A percentile compares a stretch with the other conserved stretches of the same genome.
These are phyloP conservation scores for Phytophthora ramorum DNA, from an alignment of 352 stramenopile species.

Conservation along the genomic window DNA sequence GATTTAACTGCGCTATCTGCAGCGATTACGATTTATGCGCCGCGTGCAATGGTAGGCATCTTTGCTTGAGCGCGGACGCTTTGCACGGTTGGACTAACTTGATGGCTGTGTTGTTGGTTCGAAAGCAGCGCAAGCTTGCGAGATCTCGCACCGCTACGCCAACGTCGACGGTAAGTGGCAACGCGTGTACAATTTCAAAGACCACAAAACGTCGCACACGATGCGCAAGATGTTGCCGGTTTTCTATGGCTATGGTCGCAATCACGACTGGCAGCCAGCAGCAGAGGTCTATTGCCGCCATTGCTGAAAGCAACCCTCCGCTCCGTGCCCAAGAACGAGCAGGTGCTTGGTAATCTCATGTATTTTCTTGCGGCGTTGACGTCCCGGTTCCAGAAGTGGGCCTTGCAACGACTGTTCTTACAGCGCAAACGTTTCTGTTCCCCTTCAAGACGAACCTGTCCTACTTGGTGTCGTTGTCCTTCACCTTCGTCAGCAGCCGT, in stretches of 20 bases:
- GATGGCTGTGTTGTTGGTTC: constrained; percentile 17
- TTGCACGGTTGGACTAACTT: constrained; percentile 11
- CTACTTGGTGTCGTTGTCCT: no score
- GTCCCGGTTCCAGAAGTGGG: no score
- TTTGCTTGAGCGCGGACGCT: not conserved
- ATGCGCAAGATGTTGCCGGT: constrained; percentile 80
- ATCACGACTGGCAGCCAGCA: constrained; percentile 23
- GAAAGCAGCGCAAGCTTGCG: constrained; percentile 55
- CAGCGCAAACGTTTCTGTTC: no score
- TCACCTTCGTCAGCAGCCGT: no score
- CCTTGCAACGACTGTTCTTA: no score
- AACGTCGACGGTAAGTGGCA: constrained; percentile 87
- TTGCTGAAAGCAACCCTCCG: constrained; percentile 1
- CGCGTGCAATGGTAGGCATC: constrained; percentile 58
- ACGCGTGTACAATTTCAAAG: constrained; percentile 77
- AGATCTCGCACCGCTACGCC: constrained; percentile 77
- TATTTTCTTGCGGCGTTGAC: constrained; percentile 29
- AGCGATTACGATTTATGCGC: constrained; percentile 82
- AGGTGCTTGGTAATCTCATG: constrained; percentile 25
- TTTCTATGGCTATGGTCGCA: constrained; percentile 61
- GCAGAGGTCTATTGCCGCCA: constrained; percentile 4
- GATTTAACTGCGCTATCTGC: constrained; percentile 80
- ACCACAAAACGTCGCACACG: constrained; percentile 58
- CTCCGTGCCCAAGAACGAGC: constrained; percentile 1
- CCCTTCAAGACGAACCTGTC: no score